Evolutionary conservation across 495 filamentous ascomycete genomes (phyloP).

Genomic region (Trichoderma erinaceum): DNA sequence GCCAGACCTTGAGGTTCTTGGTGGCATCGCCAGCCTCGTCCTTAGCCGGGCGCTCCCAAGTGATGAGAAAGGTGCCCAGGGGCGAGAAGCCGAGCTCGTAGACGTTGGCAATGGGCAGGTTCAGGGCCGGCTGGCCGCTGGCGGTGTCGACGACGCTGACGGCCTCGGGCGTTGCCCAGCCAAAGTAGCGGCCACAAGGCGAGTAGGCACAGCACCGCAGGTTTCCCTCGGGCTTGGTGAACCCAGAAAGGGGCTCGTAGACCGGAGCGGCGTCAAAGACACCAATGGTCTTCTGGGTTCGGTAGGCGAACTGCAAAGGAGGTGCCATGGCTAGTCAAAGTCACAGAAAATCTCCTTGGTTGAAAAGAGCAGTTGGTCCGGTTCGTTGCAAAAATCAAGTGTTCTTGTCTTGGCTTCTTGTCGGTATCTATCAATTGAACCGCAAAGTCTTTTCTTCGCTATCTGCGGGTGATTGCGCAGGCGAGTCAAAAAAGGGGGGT

Average conservation of each 20-base stretch:
- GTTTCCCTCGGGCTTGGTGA: constrained; percentile 86
- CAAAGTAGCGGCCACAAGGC: constrained; percentile 89
- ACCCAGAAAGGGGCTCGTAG: constrained; percentile 79
- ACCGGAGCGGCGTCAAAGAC: constrained; percentile 83
- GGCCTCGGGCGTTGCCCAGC: constrained; percentile 84
- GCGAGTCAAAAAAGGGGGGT: constrained; percentile 14
- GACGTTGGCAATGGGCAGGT: constrained; percentile 70
- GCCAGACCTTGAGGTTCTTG: constrained; percentile 97
- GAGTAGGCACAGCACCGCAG: constrained; percentile 92
- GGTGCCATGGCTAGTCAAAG: constrained; percentile 85
- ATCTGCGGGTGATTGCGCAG: constrained; percentile 4
- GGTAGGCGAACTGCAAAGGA: constrained; percentile 88
- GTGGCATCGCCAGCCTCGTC: constrained; percentile 86
- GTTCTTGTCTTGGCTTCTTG: constrained; percentile 21
- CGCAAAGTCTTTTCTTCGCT: neutral
- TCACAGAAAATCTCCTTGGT: constrained; percentile 48
- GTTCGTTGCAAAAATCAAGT: constrained; percentile 18
- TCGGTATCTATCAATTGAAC: constrained; percentile 9
- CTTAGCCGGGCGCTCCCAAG: constrained; percentile 90
- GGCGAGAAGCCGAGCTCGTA: constrained; percentile 94
- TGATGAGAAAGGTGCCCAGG: constrained; percentile 84
- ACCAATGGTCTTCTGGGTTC: constrained; percentile 92
- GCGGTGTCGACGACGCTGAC: constrained; percentile 80
- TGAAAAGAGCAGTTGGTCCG: constrained; percentile 14
- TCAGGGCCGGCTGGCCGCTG: constrained; percentile 67